Evolutionary conservation across 2,329 filamentous ascomycete species (phyloP).

Genomic region (Exophiala xenobiotica): DNA sequence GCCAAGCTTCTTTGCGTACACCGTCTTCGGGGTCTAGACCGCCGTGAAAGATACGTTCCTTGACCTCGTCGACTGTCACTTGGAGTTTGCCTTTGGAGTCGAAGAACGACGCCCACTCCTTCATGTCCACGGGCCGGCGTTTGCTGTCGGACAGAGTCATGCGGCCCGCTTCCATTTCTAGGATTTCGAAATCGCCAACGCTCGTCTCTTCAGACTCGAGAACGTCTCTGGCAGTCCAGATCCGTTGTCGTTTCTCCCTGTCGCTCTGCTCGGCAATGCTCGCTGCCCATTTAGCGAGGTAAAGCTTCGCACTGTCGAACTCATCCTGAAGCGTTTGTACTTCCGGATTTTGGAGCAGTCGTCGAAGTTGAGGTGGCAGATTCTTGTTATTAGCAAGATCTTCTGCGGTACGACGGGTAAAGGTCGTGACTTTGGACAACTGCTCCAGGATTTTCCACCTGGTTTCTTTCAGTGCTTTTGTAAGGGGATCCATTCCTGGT

Average conservation of each 20-base stretch:
- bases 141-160: slow-evolving; percentile 70
- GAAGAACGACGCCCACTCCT: slow-evolving; percentile 92
- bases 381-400: slow-evolving; percentile 89
- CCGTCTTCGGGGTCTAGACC: slow-evolving; percentile 86
- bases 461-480: slow-evolving; percentile 90
- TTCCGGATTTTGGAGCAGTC: slow-evolving; percentile 84
- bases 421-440: slow-evolving; percentile 95
- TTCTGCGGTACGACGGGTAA: slow-evolving; percentile 86
- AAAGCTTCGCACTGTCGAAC: slow-evolving; percentile 92
- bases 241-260: slow-evolving; percentile 75
- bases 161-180: slow-evolving; percentile 73
- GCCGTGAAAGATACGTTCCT: slow-evolving; percentile 95
- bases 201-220: slow-evolving; percentile 92
- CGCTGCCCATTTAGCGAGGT: slow-evolving; percentile 97
- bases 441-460: slow-evolving; percentile 96
- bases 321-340: slow-evolving; percentile 95
- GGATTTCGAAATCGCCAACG: slow-evolving; percentile 91
- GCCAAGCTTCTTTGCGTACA: slow-evolving; percentile 93
- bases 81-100: slow-evolving; percentile 71
- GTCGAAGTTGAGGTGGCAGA: slow-evolving; percentile 80
- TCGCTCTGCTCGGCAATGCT: slow-evolving; percentile 97
- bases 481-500: slow-evolving; percentile 76
- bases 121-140: slow-evolving; percentile 71
- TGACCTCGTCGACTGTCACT: slow-evolving; percentile 86
- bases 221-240: slow-evolving; percentile 91